Evolutionary conservation across 2,329 filamentous ascomycete genomes (phyloP), one percentile per base, ranked within the genome.

Genomic region (Trichoderma polysporum): DNA sequence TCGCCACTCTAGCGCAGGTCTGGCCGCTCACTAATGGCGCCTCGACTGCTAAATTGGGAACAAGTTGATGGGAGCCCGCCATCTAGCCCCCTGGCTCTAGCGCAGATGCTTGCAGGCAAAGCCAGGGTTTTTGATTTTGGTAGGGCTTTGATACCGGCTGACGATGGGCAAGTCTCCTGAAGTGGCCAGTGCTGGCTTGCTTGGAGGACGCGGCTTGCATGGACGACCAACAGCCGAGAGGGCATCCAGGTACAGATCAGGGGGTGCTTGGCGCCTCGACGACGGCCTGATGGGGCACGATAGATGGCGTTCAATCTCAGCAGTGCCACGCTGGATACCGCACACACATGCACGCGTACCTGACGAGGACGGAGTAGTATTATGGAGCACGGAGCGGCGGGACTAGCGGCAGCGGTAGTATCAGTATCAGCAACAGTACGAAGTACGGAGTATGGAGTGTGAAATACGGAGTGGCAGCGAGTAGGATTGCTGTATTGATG

Each of bases 31-130:
- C 66, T 67, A 67, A 67, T 35, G 66, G 59, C 66, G 59, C 39
- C 64, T 67, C 59, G 58, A 65, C 66, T 67, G 66, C 66, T 67
- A 67, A 67, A 67, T 67, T 67, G 53, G 66, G 66, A 67, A 67
- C 59, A 49, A 45, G n/a, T 39, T 39, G 54, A 66, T 66, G 64
- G 47, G 56, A 66, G 49, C 41, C 64, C 45, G 49, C 64, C 53
- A 58, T 54, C 64, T 37, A 9, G 29, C 47, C 64, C 64, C 64
- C 54, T 52, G 45, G 53, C 25, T 49, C 27, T 47, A 47, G 53
- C 17, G 62, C 53, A 15, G 37, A 27, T 27, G 63, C 54, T 37
- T 50, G 63, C 63, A 66, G 64, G 57, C 37, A 56, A 15, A 25
- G 27, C 37, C 47, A 49, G 47, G 31, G 53, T 37, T 8, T 39